Conservation (phyloP, 2,329 filamentous ascomycete species). For the Ceratocystis harringtonii region DNA sequence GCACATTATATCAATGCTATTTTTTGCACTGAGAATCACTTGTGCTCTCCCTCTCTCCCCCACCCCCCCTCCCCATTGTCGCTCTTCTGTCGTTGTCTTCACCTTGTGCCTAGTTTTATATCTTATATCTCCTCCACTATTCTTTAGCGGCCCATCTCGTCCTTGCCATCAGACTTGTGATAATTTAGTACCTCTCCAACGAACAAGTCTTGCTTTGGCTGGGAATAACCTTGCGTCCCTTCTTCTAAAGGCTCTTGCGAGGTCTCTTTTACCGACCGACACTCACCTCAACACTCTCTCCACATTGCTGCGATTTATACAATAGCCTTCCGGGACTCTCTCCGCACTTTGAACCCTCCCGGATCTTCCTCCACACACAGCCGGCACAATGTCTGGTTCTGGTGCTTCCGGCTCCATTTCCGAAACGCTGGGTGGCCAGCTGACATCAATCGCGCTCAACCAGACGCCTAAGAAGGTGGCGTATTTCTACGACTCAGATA, state of each 20-base stretch:
- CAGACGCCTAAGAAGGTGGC: conserved; percentile 63
- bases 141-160: neutral
- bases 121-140: neutral
- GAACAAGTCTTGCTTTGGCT: neutral
- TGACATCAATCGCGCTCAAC: conserved; percentile 34
- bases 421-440: conserved; percentile 13
- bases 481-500: conserved; percentile 97
- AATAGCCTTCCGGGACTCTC: neutral
- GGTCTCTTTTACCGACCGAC: neutral
- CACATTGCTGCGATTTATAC: neutral
- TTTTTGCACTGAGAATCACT: neutral
- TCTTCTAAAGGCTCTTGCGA: neutral
- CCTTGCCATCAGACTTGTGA: neutral
- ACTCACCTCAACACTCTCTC: neutral
- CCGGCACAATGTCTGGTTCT: conserved; percentile 12
- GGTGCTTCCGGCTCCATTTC: conserved; percentile 13
- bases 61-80: neutral
- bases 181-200: neutral
- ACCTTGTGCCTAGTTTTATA: neutral
- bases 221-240: neutral
- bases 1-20: neutral
- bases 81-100: neutral
- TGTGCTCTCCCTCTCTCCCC: neutral
- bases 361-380: neutral
- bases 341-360: neutral